phyloP scores from a whole-genome alignment of 2,329 filamentous ascomycete genomes.

The Xylariaceae sp. region DNA sequence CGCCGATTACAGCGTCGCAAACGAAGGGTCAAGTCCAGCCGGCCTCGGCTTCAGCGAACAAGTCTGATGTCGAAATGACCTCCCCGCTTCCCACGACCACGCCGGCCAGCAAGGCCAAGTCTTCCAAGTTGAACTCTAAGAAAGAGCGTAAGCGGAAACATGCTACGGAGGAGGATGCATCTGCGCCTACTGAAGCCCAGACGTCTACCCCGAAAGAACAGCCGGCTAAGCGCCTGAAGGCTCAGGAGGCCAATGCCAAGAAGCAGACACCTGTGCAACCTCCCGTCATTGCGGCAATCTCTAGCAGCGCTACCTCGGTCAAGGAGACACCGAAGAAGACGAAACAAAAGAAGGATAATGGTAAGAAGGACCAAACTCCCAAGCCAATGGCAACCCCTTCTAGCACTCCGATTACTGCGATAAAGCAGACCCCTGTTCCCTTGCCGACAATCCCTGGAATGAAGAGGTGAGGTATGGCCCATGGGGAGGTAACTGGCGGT shows the following conservation, averaged over 20 bases:
- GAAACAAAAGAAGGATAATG: conserved; percentile 29
- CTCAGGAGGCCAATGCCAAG: conserved; percentile 17
- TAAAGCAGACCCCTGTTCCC: conserved; percentile 26
- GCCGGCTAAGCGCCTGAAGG: conserved; percentile 29
- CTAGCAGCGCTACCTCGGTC: conserved; percentile 16
- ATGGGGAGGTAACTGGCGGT: too few species aligned
- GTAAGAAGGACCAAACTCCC: conserved; percentile 22
- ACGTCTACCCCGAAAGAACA: conserved; percentile 17
- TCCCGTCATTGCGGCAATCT: conserved; percentile 21
- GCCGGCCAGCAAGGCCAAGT: conserved; percentile 15
- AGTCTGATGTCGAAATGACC: conserved; percentile 42
- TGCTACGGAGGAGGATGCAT: conserved; percentile 23
- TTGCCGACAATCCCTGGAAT: conserved; percentile 22
- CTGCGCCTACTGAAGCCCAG: conserved; percentile 8
- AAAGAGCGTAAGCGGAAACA: conserved; percentile 36
- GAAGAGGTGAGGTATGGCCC: conserved; percentile 20
- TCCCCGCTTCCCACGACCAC: conserved; percentile 31
- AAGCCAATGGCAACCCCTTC: conserved; percentile 9
- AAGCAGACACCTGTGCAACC: conserved; percentile 32
- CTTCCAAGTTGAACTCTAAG: conserved; percentile 22
- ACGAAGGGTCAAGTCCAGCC: conserved; percentile 36
- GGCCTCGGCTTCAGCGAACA: conserved; percentile 31
- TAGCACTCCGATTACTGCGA: conserved; percentile 4
- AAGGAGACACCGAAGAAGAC: conserved; percentile 21
- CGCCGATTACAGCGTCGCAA: conserved; percentile 1